Conservation (phyloP, 441 rosid species). For the Aquilaria agallochum region DNA sequence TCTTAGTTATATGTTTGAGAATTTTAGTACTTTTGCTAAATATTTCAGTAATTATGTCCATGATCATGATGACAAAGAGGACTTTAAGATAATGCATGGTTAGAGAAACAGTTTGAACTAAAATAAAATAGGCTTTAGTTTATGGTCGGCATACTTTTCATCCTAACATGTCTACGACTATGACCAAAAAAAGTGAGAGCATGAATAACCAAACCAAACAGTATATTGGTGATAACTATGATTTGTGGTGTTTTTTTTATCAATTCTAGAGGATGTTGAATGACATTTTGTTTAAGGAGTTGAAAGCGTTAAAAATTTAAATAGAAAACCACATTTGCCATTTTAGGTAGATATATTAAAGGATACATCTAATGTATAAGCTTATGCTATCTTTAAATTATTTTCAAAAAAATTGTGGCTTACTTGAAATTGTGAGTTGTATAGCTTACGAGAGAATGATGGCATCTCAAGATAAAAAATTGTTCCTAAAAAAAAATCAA, state of each 20-base stretch:
- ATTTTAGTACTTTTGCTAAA: background rate
- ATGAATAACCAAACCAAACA: background rate
- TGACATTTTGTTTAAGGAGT: background rate
- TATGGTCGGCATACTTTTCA: background rate
- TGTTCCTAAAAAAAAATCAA: background rate
- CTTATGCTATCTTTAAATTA: background rate
- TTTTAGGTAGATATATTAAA: too few species aligned
- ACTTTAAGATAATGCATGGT: background rate
- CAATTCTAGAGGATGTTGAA: background rate
- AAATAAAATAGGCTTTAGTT: too few species aligned
- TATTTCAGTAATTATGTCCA: background rate
- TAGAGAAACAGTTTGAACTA: background rate
- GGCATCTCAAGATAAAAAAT: too few species aligned
- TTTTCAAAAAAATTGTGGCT: background rate
- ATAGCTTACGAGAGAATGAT: background rate
- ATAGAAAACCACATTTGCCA: background rate
- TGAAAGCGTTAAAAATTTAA: background rate
- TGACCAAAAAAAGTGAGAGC: background rate
- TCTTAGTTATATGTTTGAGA: background rate
- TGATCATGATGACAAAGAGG: background rate
- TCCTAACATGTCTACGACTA: background rate
- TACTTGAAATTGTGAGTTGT: too few species aligned
- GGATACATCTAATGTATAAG: background rate
- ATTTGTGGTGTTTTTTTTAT: background rate
- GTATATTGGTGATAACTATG: background rate